phyloP scores from a whole-genome alignment of 345 rosid species.

The Raphanus raphanistrum region DNA sequence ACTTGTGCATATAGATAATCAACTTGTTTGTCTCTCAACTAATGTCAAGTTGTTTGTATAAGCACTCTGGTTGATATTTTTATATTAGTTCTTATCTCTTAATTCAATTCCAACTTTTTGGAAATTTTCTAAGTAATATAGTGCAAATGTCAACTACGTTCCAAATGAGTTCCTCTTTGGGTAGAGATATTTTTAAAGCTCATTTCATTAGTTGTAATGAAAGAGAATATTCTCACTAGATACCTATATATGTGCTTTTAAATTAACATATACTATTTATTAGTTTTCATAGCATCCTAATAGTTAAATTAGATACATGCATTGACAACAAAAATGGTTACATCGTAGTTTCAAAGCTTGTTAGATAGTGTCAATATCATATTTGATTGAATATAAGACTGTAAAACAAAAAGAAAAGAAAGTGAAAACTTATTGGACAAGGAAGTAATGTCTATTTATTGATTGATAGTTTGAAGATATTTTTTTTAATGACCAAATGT shows the following conservation, averaged over 20 bases:
- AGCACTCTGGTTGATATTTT: neutral
- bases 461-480: neutral
- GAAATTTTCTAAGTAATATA: neutral
- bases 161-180: neutral
- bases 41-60: conserved; percentile 17
- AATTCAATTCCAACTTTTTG: neutral
- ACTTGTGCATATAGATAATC: conserved; percentile 3
- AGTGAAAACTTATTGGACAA: neutral
- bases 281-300: neutral
- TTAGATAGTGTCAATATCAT: neutral
- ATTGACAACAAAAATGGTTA: neutral
- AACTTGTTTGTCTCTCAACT: neutral
- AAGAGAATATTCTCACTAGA: neutral
- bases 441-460: neutral
- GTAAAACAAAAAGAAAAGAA: neutral
- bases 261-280: neutral
- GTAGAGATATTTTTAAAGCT: neutral
- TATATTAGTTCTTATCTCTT: neutral
- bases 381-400: neutral
- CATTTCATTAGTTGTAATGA: neutral
- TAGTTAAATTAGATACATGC: neutral
- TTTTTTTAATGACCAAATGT: neutral
- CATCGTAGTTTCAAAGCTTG: neutral
- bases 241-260: neutral
- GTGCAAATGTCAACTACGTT: conserved; percentile 16